Evolutionary conservation across 306 rosid genomes (phyloP).

Genomic region (Gleditsia sinensis): DNA sequence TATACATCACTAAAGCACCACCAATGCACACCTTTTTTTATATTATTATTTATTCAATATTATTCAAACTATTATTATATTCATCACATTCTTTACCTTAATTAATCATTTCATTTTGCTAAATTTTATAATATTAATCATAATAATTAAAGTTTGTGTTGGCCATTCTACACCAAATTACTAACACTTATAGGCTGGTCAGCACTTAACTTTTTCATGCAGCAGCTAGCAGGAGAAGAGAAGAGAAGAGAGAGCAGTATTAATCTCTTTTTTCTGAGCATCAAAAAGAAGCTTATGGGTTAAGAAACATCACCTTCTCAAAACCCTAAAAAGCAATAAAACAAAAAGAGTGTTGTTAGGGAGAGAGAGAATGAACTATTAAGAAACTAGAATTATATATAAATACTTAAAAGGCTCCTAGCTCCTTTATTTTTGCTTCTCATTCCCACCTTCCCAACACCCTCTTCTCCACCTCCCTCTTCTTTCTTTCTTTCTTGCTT

Average conservation of each 20-base stretch:
- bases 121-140: slow-evolving; percentile 30
- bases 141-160: slow-evolving; percentile 41
- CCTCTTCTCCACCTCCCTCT: slow-evolving; percentile 15
- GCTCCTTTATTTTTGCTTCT: slow-evolving; percentile 64
- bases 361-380: slow-evolving; percentile 21
- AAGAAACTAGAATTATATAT: slow-evolving; percentile 51
- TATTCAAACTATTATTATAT: background rate
- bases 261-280: slow-evolving; percentile 36
- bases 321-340: slow-evolving; percentile 83
- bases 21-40: slow-evolving; percentile 34
- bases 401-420: slow-evolving; percentile 65
- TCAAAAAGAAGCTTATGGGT: slow-evolving; percentile 67
- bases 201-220: slow-evolving; percentile 59
- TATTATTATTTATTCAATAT: background rate
- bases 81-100: slow-evolving; percentile 41
- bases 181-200: slow-evolving; percentile 36
- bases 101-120: slow-evolving; percentile 34
- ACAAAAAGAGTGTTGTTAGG: slow-evolving; percentile 59
- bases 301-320: slow-evolving; percentile 76
- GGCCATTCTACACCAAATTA: slow-evolving; percentile 38
- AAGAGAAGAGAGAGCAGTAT: background rate
- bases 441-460: slow-evolving; percentile 28
- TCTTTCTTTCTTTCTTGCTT: slow-evolving; percentile 37
- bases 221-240: background rate
- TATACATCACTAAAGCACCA: slow-evolving; percentile 40